phyloP scores from a whole-genome alignment of 495 filamentous ascomycete genomes.

The Annulohypoxylon stygium region DNA sequence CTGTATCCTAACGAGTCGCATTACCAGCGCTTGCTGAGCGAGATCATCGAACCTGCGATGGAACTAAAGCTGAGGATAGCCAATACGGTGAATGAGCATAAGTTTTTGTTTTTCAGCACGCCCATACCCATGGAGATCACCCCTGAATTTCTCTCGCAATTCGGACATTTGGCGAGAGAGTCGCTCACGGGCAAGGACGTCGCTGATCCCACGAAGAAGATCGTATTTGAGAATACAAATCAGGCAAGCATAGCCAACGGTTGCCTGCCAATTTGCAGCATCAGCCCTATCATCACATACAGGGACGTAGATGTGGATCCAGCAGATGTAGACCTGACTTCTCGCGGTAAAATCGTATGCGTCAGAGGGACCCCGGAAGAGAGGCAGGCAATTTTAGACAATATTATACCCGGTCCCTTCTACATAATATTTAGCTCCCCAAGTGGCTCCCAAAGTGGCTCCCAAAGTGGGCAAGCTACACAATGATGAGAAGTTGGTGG shows the following conservation, averaged over 20 bases:
- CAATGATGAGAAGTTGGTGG: too few relatives aligned
- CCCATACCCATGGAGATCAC: neutral
- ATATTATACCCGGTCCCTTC: too few relatives aligned
- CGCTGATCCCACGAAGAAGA: too few relatives aligned
- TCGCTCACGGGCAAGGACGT: too few relatives aligned
- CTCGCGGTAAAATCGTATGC: neutral
- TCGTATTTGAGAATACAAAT: too few relatives aligned
- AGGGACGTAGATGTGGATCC: neutral
- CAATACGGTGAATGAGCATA: neutral
- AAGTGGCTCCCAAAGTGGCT: too few relatives aligned
- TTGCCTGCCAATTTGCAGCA: neutral
- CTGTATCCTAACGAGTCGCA: neutral
- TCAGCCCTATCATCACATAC: neutral
- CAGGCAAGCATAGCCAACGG: too few relatives aligned
- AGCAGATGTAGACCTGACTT: neutral
- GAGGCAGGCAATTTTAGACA: too few relatives aligned
- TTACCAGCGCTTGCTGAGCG: neutral
- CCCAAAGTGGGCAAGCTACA: too few relatives aligned
- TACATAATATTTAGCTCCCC: too few relatives aligned
- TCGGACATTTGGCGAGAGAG: neutral
- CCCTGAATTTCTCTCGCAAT: neutral
- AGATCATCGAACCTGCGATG: neutral
- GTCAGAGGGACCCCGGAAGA: neutral
- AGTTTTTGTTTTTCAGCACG: neutral
- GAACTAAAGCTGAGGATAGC: neutral